These are phyloP conservation scores for Boeremia exigua DNA, from an alignment of 2,329 filamentous ascomycete species.

Conservation along the genomic window DNA sequence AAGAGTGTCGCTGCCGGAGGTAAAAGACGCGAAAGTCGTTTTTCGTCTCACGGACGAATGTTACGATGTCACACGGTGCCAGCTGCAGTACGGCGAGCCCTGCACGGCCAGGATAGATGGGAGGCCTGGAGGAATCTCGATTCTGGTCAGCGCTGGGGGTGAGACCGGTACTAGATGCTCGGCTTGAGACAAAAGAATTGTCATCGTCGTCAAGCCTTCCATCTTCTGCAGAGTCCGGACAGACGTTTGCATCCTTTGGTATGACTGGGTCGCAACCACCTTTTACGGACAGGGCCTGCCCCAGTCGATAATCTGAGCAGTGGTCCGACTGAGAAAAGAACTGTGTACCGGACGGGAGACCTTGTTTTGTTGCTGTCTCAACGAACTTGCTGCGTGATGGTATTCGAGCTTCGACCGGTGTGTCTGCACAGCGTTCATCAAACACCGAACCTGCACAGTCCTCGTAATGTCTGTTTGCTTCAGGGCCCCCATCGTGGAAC, in stretches of 20 bases:
- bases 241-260: not conserved
- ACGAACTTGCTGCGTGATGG: not conserved
- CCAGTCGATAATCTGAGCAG: not conserved
- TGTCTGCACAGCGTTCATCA: not conserved
- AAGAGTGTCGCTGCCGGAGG: slow-evolving; percentile 25
- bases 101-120: not conserved
- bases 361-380: not conserved
- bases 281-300: not conserved
- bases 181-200: not conserved
- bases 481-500: slow-evolving; percentile 1
- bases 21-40: slow-evolving; percentile 29
- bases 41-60: slow-evolving; percentile 14
- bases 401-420: not conserved
- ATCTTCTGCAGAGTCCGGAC: not conserved
- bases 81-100: not conserved
- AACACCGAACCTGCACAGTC: not conserved
- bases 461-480: not conserved
- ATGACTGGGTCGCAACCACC: not conserved
- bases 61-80: not conserved
- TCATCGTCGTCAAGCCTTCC: not conserved
- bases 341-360: not conserved
- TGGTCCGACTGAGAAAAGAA: not conserved
- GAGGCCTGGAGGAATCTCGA: not conserved
- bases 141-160: not conserved
- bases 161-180: not conserved